These are phyloP conservation scores for Neurospora sp. DNA, from an alignment of 495 filamentous ascomycete species.

Conservation along the genomic window DNA sequence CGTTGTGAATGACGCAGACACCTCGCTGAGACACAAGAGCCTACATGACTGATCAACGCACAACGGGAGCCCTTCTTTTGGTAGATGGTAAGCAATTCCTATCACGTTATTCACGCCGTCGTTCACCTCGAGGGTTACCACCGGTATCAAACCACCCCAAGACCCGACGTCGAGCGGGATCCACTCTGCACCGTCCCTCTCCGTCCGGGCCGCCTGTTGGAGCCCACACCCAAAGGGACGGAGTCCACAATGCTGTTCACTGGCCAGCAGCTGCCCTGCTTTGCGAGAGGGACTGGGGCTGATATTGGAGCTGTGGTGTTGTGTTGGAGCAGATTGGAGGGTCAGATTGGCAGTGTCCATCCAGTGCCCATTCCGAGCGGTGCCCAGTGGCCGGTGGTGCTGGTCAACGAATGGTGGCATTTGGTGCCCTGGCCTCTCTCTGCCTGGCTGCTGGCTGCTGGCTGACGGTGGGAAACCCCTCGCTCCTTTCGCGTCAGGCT, in stretches of 20 bases:
- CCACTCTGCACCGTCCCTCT: neutral
- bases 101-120: neutral
- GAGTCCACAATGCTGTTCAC: neutral
- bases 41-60: neutral
- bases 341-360: neutral
- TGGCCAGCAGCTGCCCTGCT: neutral
- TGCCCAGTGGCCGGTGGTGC: neutral
- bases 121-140: neutral
- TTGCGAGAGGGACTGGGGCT: neutral
- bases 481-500: neutral
- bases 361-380: neutral
- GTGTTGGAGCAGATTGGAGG: neutral
- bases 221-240: neutral
- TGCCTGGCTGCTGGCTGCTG: neutral
- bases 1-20: neutral
- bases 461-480: neutral
- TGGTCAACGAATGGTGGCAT: neutral
- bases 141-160: neutral
- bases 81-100: neutral
- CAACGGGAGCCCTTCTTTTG: neutral
- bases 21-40: neutral
- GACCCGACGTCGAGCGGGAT: neutral
- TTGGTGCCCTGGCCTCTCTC: neutral
- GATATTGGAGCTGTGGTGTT: neutral
- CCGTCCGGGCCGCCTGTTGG: neutral